A percentile compares a stretch with the other conserved stretches of the same genome.
Conservation (phyloP, 768 basidiomycete species). For the Termitomyces sp. region DNA sequence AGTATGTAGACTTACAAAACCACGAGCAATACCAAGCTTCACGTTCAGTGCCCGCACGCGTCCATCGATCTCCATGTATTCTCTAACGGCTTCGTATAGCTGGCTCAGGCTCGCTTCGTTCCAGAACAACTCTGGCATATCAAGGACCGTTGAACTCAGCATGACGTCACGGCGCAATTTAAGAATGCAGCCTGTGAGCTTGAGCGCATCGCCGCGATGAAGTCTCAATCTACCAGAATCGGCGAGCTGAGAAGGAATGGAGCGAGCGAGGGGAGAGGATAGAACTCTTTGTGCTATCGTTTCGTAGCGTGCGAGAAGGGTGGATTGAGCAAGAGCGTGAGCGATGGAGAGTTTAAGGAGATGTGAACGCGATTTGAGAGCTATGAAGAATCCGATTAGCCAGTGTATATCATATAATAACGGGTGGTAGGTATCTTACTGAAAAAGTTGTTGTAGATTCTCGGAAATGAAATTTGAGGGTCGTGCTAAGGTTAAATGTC, state of each 20-base stretch:
- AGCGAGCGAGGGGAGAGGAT: conserved; percentile 65
- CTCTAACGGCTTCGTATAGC: conserved; percentile 87
- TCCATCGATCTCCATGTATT: conserved; percentile 89
- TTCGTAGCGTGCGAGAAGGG: conserved; percentile 86
- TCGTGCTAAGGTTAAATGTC: conserved; percentile 56
- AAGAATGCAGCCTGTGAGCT: conserved; percentile 81
- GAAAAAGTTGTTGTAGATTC: conserved; percentile 96
- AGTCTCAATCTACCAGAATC: conserved; percentile 70
- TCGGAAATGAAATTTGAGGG: conserved; percentile 73
- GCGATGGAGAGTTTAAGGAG: conserved; percentile 87
- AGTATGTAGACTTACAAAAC: conserved; percentile 56
- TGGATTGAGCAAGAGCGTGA: conserved; percentile 92
- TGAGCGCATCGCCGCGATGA: conserved; percentile 74
- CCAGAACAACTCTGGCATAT: conserved; percentile 94
- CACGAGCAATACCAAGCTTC: conserved; percentile 79
- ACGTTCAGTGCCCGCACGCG: conserved; percentile 86
- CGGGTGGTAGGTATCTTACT: conserved; percentile 42
- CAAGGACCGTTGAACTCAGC: conserved; percentile 86
- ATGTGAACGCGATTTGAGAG: conserved; percentile 88
- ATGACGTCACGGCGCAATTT: conserved; percentile 71
- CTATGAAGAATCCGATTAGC: conserved; percentile 36
- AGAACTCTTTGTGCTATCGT: conserved; percentile 71
- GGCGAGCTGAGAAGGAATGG: conserved; percentile 83
- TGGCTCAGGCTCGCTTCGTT: conserved; percentile 85
- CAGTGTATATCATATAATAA: not conserved